phyloP scores from a whole-genome alignment of 1,284 basidiomycete species.

The Polyporus tsugae region DNA sequence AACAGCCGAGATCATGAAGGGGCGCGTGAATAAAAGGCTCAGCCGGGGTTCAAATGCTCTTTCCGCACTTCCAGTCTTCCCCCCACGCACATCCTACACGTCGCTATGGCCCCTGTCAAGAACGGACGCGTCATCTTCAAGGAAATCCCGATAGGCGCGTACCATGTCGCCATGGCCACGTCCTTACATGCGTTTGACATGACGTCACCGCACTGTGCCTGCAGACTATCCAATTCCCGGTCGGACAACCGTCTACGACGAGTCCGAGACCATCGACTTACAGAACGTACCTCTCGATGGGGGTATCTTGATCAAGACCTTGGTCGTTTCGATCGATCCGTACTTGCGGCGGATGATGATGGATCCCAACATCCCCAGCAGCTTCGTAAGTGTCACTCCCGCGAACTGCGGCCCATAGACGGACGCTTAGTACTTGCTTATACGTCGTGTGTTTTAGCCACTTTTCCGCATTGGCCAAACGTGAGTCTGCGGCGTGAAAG shows the following conservation, averaged over 20 bases:
- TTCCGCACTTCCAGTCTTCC: background rate
- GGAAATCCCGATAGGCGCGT: constrained; percentile 25
- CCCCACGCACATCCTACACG: background rate
- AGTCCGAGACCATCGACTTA: constrained; percentile 55
- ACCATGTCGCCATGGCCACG: background rate
- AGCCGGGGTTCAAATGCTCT: no score
- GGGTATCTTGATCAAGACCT: constrained; percentile 59
- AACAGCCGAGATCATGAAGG: background rate
- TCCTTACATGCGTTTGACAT: background rate
- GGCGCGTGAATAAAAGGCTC: background rate
- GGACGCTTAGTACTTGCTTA: background rate
- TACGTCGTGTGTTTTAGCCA: background rate
- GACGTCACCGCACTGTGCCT: background rate
- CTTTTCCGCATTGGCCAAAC: background rate
- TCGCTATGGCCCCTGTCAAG: constrained; percentile 18
- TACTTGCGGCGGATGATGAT: constrained; percentile 53
- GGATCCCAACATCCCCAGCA: constrained; percentile 24
- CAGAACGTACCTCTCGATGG: constrained; percentile 57
- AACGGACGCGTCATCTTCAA: constrained; percentile 32
- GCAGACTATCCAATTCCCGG: constrained; percentile 56
- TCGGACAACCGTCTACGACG: constrained; percentile 54
- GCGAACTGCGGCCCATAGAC: background rate
- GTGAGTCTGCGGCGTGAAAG: background rate
- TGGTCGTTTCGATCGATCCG: constrained; percentile 58
- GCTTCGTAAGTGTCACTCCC: constrained; percentile 9